A percentile compares a stretch with the other conserved stretches of the same genome.
phyloP scores from a whole-genome alignment of 129 eudicot species.

The Flaveria linearis region DNA sequence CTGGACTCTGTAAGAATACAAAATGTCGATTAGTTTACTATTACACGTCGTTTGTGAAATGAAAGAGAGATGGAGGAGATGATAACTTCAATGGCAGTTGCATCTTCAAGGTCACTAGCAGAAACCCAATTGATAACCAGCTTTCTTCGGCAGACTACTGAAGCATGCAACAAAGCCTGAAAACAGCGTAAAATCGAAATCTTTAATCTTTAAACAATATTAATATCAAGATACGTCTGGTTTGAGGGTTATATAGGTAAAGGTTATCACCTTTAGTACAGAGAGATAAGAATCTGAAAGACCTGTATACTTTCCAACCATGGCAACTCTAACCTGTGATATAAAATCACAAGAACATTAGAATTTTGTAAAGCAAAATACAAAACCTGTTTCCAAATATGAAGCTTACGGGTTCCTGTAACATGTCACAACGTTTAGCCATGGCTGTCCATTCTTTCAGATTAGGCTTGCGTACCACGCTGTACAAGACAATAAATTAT shows the following conservation, averaged over 20 bases:
- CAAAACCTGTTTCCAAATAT: not conserved
- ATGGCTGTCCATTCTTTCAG: conserved; percentile 82
- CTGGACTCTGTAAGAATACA: conserved; percentile 61
- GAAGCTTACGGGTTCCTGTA: conserved; percentile 62
- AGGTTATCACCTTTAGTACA: conserved; percentile 74
- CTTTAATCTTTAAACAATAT: not conserved
- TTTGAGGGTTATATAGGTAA: not conserved
- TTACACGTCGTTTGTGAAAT: not conserved
- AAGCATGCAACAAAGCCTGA: conserved; percentile 97
- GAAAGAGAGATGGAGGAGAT: conserved; percentile 31
- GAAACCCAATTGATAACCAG: conserved; percentile 80
- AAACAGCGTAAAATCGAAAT: conserved; percentile 16
- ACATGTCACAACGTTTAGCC: conserved; percentile 75
- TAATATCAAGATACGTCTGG: not conserved
- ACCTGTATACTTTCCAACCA: conserved; percentile 96
- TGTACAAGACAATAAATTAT: conserved; percentile 16
- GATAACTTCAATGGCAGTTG: conserved; percentile 69
- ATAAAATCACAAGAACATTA: conserved; percentile 7
- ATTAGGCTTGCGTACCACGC: conserved; percentile 63
- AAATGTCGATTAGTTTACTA: conserved; percentile 8
- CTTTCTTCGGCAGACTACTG: conserved; percentile 76
- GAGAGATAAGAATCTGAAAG: conserved; percentile 93
- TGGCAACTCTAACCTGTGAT: conserved; percentile 81
- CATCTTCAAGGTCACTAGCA: conserved; percentile 85
- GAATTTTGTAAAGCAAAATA: not conserved